Percentiles rank a stretch among this genome's conserved stretches.
Conservation (phyloP, 257 asterid species). For the Thymus quinquecostatus region DNA sequence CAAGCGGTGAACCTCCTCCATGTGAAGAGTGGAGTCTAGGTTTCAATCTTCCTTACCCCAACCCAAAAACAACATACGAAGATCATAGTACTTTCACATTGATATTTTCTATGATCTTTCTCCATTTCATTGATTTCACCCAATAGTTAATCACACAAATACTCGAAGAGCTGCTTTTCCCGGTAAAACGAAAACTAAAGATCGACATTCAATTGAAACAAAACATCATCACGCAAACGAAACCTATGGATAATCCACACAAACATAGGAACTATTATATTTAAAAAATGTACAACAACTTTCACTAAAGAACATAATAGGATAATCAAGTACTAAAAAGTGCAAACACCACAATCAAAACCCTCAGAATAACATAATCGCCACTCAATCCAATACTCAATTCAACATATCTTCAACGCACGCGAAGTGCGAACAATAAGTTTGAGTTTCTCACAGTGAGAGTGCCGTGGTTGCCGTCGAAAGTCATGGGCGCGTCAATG, state of each 20-base stretch:
- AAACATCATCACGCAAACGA: constrained; percentile 1
- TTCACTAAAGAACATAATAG: background rate
- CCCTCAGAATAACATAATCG: constrained; percentile 7
- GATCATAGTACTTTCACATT: background rate
- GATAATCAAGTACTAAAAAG: background rate
- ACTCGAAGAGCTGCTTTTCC: background rate
- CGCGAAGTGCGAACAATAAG: constrained; percentile 1
- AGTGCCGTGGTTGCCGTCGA: constrained; percentile 82
- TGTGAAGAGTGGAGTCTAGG: too few species aligned
- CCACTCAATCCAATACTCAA: constrained; percentile 19
- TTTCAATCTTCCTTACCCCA: too few species aligned
- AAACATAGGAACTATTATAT: background rate
- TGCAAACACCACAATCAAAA: background rate
- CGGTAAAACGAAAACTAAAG: constrained; percentile 7
- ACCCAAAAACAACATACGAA: background rate
- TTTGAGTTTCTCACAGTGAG: constrained; percentile 52
- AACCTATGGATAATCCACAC: too few species aligned
- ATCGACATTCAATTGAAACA: background rate
- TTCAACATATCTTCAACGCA: background rate
- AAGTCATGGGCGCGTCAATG: constrained; percentile 56
- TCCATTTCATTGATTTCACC: background rate
- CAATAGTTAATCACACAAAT: background rate
- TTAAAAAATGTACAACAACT: background rate
- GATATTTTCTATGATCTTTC: background rate
- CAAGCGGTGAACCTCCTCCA: too few species aligned